Percentiles rank a stretch among this genome's conserved stretches.
These are phyloP conservation scores for Taphrina populina DNA, from an alignment of 1,139 yeast genomes.

Conservation along the genomic window DNA sequence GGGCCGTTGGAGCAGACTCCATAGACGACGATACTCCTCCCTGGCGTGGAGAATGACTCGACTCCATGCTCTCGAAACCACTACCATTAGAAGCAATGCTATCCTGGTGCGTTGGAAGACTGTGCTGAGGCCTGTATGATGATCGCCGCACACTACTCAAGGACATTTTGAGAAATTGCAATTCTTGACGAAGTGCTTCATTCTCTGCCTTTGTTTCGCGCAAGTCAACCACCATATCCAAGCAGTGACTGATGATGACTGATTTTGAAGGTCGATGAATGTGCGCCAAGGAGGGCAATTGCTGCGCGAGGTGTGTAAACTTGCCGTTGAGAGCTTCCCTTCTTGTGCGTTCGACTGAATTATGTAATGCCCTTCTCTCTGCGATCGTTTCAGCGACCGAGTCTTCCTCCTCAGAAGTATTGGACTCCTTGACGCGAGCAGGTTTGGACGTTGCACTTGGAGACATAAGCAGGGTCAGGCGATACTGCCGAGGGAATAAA, in stretches of 20 bases:
- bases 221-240: conserved; percentile 28
- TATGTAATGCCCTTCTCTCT: conserved; percentile 32
- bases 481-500: no score
- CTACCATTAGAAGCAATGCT: background rate
- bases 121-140: no score
- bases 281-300: conserved; percentile 25
- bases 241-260: conserved; percentile 26
- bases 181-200: conserved; percentile 21
- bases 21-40: background rate
- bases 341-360: conserved; percentile 29
- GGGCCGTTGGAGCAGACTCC: no score
- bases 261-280: conserved; percentile 30
- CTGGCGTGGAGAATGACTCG: background rate
- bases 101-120: no score
- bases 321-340: conserved; percentile 27
- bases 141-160: no score
- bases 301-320: conserved; percentile 23
- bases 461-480: no score
- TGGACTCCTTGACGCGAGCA: background rate
- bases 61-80: background rate
- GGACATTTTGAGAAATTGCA: conserved; percentile 15
- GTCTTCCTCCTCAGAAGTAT: conserved; percentile 14
- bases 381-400: conserved; percentile 13
- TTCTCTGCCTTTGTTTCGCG: conserved; percentile 23
- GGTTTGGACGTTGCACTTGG: conserved; percentile 6